These are phyloP conservation scores for Oryza longistaminata DNA, from an alignment of 176 grass and related monocot genomes.

Conservation along the genomic window DNA sequence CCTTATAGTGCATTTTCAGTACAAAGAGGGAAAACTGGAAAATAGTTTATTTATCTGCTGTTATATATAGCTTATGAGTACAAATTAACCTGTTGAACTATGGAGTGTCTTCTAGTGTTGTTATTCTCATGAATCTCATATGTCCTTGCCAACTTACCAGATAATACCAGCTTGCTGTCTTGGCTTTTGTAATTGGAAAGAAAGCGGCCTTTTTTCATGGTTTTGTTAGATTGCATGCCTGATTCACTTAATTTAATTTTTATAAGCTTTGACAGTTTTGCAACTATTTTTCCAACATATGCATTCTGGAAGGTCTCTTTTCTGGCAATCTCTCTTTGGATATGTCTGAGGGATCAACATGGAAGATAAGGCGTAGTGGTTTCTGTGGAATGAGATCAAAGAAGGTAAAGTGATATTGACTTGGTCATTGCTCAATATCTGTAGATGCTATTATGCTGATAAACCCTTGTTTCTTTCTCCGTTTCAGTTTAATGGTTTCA, in stretches of 20 bases:
- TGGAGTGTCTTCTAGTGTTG: background rate
- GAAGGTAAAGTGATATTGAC: slow-evolving; percentile 51
- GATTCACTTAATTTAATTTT: slow-evolving; percentile 17
- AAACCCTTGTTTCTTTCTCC: background rate
- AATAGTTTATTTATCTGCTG: background rate
- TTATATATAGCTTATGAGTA: background rate
- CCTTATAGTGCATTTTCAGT: background rate
- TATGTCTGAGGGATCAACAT: slow-evolving; percentile 68
- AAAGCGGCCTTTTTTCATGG: background rate
- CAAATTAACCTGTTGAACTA: slow-evolving; percentile 8
- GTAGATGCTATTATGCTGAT: slow-evolving; percentile 20
- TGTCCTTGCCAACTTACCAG: background rate
- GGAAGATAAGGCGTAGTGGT: slow-evolving; percentile 85
- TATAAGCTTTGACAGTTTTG: slow-evolving; percentile 9
- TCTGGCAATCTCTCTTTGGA: slow-evolving; percentile 88
- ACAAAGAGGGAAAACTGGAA: slow-evolving; percentile 2
- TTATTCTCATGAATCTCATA: background rate
- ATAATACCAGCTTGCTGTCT: background rate
- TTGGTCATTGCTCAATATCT: background rate
- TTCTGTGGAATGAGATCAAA: slow-evolving; percentile 98
- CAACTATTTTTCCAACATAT: slow-evolving; percentile 9
- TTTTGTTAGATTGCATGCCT: slow-evolving; percentile 4
- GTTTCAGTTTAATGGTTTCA: slow-evolving; percentile 85
- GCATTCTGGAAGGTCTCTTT: slow-evolving; percentile 62
- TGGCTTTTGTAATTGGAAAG: slow-evolving; percentile 12